Evolutionary conservation across 2,329 filamentous ascomycete species (phyloP).

Genomic region (Colletotrichum nymphaeae): DNA sequence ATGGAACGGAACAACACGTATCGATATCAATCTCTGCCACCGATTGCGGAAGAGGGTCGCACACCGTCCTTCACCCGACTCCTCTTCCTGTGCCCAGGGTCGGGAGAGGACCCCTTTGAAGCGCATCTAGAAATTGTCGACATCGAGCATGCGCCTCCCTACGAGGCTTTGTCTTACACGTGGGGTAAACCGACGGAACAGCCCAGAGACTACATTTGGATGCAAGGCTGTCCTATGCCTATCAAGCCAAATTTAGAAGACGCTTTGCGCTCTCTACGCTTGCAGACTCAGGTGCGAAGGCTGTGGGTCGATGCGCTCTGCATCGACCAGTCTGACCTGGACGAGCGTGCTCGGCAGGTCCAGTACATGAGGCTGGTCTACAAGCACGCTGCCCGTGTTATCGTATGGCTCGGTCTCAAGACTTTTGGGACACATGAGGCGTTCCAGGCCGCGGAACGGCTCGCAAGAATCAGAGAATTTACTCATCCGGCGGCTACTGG

Average conservation of each 20-base stretch:
- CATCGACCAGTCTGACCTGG: slow-evolving; percentile 38
- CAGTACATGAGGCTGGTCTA: slow-evolving; percentile 33
- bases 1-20: slow-evolving; percentile 14
- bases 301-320: slow-evolving; percentile 43
- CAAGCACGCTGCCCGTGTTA: slow-evolving; percentile 18
- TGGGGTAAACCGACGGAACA: slow-evolving; percentile 32
- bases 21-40: slow-evolving; percentile 31
- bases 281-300: slow-evolving; percentile 10
- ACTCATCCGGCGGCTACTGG: neutral
- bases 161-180: slow-evolving; percentile 36
- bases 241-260: slow-evolving; percentile 29
- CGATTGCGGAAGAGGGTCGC: slow-evolving; percentile 12
- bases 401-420: slow-evolving; percentile 27
- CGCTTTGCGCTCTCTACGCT: slow-evolving; percentile 20
- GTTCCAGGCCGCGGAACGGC: slow-evolving; percentile 17
- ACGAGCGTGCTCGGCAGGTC: slow-evolving; percentile 26
- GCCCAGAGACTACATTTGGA: slow-evolving; percentile 28
- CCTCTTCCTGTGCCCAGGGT: slow-evolving; percentile 25
- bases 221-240: slow-evolving; percentile 14
- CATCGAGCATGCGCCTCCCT: slow-evolving; percentile 27
- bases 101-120: slow-evolving; percentile 30
- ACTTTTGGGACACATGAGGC: slow-evolving; percentile 20
- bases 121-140: slow-evolving; percentile 28
- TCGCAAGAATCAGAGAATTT: slow-evolving; percentile 24
- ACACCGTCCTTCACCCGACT: slow-evolving; percentile 33